Evolutionary conservation across 2,329 filamentous ascomycete genomes (phyloP), one percentile per base, ranked within the genome.

Genomic region (Graphiopsis chlorocephala): DNA sequence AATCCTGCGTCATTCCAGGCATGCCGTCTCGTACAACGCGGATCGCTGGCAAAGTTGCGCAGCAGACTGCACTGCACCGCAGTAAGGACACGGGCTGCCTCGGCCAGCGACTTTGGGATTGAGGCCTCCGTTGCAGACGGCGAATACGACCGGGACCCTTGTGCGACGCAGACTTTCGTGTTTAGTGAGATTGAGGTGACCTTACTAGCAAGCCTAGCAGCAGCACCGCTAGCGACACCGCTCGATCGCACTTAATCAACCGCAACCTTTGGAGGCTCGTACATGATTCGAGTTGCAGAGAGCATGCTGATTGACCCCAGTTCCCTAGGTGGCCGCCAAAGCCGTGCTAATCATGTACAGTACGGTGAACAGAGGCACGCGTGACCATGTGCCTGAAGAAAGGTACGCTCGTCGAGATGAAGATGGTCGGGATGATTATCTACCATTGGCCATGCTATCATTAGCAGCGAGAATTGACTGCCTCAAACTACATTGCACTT

Each of bases 251-350:
- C 23, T 33, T 57, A 15, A 38, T 42, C 31, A 42, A 57, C 31
- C n/a, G 23, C 26, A 28, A n/a, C 26, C 7, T 52, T 28, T 26
- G 26, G 26, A n/a, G 10, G 33, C 55, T 26, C 23, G 12, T 38
- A 17, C 55, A 57, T 57, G 55, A 57, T 57, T 57, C 55, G 55
- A 42, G 55, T 45, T 28, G 55, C 55, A 57, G 55, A 38, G 52
- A 50, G 23, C 11, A 17, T 20, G 15, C 25, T 15, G 28, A 17
- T 29, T n/a, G 52, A 56, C 31, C 52, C 31, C 31, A 29, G 31
- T 56, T 56, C 35, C 52, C 29, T 29, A 56, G 31, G 10, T 7
- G 52, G 20, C 17, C 20, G 52, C 50, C 50, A 53, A 25, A 56
- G 11, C 52, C 31, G 20, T 56, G 31, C 29, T 23, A 26, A 26